These are phyloP conservation scores for Corynespora cassiicola DNA, from an alignment of 2,329 filamentous ascomycete species.

Conservation along the genomic window DNA sequence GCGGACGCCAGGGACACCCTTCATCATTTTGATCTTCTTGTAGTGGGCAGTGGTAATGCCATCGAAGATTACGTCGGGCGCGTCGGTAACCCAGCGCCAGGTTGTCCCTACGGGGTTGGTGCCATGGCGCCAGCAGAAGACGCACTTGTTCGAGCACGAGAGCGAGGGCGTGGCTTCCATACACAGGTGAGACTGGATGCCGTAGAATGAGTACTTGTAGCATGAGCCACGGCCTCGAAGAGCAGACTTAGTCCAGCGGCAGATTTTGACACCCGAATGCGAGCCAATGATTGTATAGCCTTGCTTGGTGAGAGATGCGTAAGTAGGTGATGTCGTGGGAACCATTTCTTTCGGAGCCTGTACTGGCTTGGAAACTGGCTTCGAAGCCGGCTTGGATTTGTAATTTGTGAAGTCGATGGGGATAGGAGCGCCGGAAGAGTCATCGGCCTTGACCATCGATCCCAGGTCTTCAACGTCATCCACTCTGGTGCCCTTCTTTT, in stretches of 20 bases:
- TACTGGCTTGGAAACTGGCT: constrained; percentile 55
- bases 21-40: constrained; percentile 97
- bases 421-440: constrained; percentile 57
- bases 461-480: constrained; percentile 88
- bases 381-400: constrained; percentile 57
- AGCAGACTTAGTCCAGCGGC: constrained; percentile 97
- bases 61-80: constrained; percentile 85
- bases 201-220: constrained; percentile 98
- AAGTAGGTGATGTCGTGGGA: constrained; percentile 86
- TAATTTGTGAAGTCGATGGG: constrained; percentile 88
- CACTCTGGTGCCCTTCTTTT: constrained; percentile 55
- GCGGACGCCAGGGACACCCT: constrained; percentile 88
- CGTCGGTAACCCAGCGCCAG: constrained; percentile 95
- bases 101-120: constrained; percentile 97
- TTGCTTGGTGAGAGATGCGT: constrained; percentile 89
- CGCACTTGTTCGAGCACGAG: constrained; percentile 96
- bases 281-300: constrained; percentile 95
- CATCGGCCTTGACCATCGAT: constrained; percentile 59
- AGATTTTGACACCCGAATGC: constrained; percentile 96
- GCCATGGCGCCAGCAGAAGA: constrained; percentile 98
- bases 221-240: constrained; percentile 91
- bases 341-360: constrained; percentile 84
- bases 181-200: constrained; percentile 93
- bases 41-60: constrained; percentile 93
- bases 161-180: constrained; percentile 98